Evolutionary conservation across 2,329 filamentous ascomycete genomes (phyloP).

Genomic region (Beauveria rudraprayagi): DNA sequence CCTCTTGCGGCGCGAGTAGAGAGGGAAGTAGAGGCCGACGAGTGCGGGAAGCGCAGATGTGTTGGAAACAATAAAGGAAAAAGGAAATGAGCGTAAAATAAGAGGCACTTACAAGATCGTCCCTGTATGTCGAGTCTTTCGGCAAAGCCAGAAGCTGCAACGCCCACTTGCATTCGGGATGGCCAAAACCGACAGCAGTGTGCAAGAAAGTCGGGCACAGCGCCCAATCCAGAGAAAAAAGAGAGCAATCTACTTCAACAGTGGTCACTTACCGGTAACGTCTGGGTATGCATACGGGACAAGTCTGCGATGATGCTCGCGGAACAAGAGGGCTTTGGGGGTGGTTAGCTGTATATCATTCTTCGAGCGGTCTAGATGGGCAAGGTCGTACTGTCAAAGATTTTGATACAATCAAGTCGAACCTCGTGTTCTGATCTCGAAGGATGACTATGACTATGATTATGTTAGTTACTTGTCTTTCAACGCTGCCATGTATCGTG

Average conservation of each 20-base stretch:
- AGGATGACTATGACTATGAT: not conserved
- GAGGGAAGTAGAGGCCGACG: not conserved
- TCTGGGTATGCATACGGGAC: not conserved
- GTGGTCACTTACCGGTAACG: not conserved
- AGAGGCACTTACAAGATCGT: not conserved
- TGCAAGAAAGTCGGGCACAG: not conserved
- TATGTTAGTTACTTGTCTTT: not conserved
- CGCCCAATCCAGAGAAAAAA: not conserved
- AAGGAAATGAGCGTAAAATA: not conserved
- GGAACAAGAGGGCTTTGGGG: not conserved
- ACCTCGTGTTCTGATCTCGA: not conserved
- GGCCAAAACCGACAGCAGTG: not conserved
- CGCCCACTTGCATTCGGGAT: not conserved
- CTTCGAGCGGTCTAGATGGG: not conserved
- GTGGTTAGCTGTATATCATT: not conserved
- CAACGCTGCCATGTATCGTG: not conserved
- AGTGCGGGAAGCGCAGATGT: not conserved
- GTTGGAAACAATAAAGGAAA: too few species aligned
- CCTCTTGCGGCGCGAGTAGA: not conserved
- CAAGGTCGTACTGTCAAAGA: not conserved
- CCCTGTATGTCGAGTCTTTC: not conserved
- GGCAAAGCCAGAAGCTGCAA: not conserved
- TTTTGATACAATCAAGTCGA: not conserved
- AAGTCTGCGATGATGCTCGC: not conserved
- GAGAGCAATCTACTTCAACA: not conserved